These are phyloP conservation scores for Tanozyma kutaoensis DNA, from an alignment of 805 yeast genomes.

Conservation along the genomic window DNA sequence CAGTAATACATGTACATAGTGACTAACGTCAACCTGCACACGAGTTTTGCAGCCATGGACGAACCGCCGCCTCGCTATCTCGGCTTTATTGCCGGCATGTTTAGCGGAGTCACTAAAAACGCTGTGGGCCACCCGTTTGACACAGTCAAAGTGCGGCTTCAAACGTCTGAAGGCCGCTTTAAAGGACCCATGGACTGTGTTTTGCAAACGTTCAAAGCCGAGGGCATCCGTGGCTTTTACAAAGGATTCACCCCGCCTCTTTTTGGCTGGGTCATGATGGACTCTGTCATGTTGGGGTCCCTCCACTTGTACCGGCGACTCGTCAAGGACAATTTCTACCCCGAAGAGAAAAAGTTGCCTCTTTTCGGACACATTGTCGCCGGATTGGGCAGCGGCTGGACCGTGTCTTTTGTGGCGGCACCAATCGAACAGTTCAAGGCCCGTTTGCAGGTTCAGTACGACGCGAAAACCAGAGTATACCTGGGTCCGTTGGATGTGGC, in stretches of 20 bases:
- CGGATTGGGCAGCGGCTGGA: constrained; percentile 77
- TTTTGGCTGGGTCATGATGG: constrained; percentile 92
- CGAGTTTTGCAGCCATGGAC: too few relatives aligned
- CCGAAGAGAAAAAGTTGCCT: constrained; percentile 52
- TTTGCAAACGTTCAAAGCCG: constrained; percentile 52
- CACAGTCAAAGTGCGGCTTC: constrained; percentile 77
- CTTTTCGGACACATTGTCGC: constrained; percentile 64
- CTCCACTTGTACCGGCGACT: constrained; percentile 63
- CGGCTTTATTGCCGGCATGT: constrained; percentile 83
- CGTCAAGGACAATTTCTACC: constrained; percentile 51
- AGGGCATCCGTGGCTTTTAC: constrained; percentile 71
- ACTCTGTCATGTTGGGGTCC: constrained; percentile 81
- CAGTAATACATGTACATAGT: too few relatives aligned
- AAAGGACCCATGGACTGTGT: constrained; percentile 78
- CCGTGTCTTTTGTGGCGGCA: constrained; percentile 91
- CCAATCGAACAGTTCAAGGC: constrained; percentile 89
- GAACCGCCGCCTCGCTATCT: constrained; percentile 39
- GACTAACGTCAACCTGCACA: too few relatives aligned
- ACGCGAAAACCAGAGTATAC: constrained; percentile 51
- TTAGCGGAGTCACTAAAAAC: constrained; percentile 77
- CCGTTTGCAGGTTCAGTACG: constrained; percentile 80
- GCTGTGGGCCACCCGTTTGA: constrained; percentile 92
- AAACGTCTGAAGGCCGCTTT: constrained; percentile 48
- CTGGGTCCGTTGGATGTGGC: constrained; percentile 76
- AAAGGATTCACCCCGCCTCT: constrained; percentile 90